Conservation (phyloP, 306 rosid genomes). For the Vigna unguiculata region DNA sequence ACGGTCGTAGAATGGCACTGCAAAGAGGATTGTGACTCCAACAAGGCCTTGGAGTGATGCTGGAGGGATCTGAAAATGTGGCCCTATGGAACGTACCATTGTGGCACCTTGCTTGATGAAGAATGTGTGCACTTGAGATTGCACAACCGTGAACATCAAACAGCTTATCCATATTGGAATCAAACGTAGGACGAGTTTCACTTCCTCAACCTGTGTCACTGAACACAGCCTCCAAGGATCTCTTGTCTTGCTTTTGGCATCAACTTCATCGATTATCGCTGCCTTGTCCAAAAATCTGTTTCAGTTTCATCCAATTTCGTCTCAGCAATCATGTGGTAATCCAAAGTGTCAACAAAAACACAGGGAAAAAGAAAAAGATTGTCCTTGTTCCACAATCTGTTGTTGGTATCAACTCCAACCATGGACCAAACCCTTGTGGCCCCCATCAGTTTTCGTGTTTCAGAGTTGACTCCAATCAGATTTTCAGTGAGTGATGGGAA, state of each 20-base stretch:
- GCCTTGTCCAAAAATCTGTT: constrained; percentile 77
- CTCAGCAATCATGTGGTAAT: background rate
- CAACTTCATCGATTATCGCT: constrained; percentile 58
- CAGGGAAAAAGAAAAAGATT: background rate
- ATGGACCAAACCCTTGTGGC: constrained; percentile 4
- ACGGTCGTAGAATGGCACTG: constrained; percentile 63
- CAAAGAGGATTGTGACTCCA: constrained; percentile 54
- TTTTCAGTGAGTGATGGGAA: constrained; percentile 3
- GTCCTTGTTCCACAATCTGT: background rate
- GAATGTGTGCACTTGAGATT: constrained; percentile 66
- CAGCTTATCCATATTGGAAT: constrained; percentile 81
- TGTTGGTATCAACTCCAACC: constrained; percentile 40
- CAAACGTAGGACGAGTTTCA: constrained; percentile 65
- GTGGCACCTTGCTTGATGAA: constrained; percentile 76
- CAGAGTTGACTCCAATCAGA: constrained; percentile 16
- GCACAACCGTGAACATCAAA: constrained; percentile 64
- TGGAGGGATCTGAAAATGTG: constrained; percentile 63
- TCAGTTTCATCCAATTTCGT: background rate
- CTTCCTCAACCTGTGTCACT: constrained; percentile 78
- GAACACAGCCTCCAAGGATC: constrained; percentile 85
- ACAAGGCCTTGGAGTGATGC: constrained; percentile 73
- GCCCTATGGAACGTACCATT: constrained; percentile 60
- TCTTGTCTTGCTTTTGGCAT: constrained; percentile 52
- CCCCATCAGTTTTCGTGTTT: constrained; percentile 11
- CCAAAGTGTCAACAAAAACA: constrained; percentile 2